phyloP scores from a whole-genome alignment of 345 rosid species.

The Chamaenerion angustifolium region DNA sequence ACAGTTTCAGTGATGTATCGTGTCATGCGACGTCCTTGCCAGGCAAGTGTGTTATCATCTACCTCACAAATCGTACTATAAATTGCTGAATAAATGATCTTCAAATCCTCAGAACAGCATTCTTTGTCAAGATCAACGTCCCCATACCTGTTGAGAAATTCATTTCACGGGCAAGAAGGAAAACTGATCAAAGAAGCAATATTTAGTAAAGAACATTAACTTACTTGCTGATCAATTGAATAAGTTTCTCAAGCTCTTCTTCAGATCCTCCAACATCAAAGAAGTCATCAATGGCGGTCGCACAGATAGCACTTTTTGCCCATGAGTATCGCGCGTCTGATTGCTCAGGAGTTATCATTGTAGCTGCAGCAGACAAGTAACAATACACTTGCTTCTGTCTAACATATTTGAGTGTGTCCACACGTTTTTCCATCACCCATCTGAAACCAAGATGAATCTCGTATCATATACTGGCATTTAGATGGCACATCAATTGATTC shows the following conservation, averaged over 20 bases:
- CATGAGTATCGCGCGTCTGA: conserved; percentile 79
- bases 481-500: no score
- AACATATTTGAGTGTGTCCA: conserved; percentile 65
- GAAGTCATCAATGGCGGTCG: conserved; percentile 80
- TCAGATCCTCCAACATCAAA: conserved; percentile 77
- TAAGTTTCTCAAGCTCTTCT: conserved; percentile 57
- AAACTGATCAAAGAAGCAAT: no score
- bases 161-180: no score
- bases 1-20: conserved; percentile 43
- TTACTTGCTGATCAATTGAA: conserved; percentile 53
- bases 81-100: conserved; percentile 62
- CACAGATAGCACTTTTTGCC: conserved; percentile 84
- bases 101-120: conserved; percentile 56
- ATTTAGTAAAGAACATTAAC: conserved; percentile 1
- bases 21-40: conserved; percentile 54
- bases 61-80: conserved; percentile 54
- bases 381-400: conserved; percentile 69
- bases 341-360: conserved; percentile 46
- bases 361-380: conserved; percentile 74
- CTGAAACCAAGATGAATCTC: conserved; percentile 12
- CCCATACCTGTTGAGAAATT: conserved; percentile 13
- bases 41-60: conserved; percentile 37
- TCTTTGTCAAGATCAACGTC: conserved; percentile 27
- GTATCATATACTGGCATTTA: no score
- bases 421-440: conserved; percentile 48